phyloP scores from a whole-genome alignment of 2,329 filamentous ascomycete species.

The Pseudocercospora pini-densiflorae region DNA sequence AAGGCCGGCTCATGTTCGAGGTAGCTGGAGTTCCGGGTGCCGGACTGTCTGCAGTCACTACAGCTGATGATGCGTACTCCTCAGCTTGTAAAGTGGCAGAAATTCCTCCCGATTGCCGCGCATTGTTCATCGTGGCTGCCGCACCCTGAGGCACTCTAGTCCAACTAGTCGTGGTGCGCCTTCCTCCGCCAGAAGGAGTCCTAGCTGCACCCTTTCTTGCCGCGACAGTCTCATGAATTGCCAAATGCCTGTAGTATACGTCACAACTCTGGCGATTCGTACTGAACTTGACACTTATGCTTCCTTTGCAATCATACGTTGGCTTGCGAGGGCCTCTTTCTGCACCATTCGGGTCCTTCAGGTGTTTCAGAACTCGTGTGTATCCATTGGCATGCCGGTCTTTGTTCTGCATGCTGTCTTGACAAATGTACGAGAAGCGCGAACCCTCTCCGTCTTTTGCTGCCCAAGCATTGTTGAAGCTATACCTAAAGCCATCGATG shows the following conservation, averaged over 20 bases:
- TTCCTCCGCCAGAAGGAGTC: conserved; percentile 6
- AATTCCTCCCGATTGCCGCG: conserved; percentile 15
- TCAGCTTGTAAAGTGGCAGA: conserved; percentile 25
- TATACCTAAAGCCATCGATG: conserved; percentile 54
- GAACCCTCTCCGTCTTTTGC: conserved; percentile 51
- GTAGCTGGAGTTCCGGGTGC: conserved; percentile 5
- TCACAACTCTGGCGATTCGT: conserved; percentile 47
- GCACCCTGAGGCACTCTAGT: not conserved
- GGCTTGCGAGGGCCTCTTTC: conserved; percentile 44
- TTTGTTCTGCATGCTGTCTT: conserved; percentile 57
- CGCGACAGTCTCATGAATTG: conserved; percentile 53
- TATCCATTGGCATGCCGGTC: conserved; percentile 52
- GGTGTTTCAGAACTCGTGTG: conserved; percentile 34
- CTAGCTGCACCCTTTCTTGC: conserved; percentile 48
- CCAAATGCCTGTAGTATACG: conserved; percentile 53
- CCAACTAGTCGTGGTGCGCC: conserved; percentile 8
- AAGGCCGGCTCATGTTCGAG: conserved; percentile 23
- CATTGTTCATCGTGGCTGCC: not conserved
- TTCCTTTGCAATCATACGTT: conserved; percentile 55
- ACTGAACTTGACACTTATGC: conserved; percentile 55
- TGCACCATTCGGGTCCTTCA: conserved; percentile 26
- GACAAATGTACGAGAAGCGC: conserved; percentile 56
- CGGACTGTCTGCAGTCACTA: conserved; percentile 14
- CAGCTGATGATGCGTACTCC: conserved; percentile 18
- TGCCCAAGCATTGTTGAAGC: conserved; percentile 56